Conservation (phyloP, 129 eudicot genomes). For the Dittrichia graveolens region DNA sequence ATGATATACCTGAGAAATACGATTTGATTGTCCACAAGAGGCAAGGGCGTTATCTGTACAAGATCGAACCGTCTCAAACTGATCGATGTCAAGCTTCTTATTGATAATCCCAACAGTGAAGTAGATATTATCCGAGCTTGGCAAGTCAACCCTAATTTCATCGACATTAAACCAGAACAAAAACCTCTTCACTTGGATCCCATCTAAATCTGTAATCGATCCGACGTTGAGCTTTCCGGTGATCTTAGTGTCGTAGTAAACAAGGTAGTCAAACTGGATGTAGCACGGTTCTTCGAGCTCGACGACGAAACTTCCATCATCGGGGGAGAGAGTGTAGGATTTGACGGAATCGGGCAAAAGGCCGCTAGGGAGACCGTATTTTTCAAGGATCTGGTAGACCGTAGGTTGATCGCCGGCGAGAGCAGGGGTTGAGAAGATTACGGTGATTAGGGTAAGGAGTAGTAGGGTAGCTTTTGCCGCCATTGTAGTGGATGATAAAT, state of each 20-base stretch:
- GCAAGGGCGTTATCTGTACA: conserved; percentile 52
- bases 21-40: conserved; percentile 34
- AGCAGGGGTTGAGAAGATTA: conserved; percentile 24
- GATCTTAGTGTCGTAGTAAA: conserved; percentile 70
- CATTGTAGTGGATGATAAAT: conserved; percentile 31
- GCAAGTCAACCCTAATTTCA: conserved; percentile 89
- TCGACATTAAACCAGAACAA: conserved; percentile 79
- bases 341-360: conserved; percentile 75
- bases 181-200: conserved; percentile 69
- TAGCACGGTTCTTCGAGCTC: conserved; percentile 61
- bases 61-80: conserved; percentile 70
- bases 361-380: conserved; percentile 81
- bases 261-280: conserved; percentile 75
- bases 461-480: conserved; percentile 39
- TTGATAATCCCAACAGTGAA: conserved; percentile 80
- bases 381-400: conserved; percentile 68
- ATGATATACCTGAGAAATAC: conserved; percentile 45
- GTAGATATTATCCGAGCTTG: conserved; percentile 67
- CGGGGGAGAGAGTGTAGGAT: conserved; percentile 56
- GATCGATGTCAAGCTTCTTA: conserved; percentile 78
- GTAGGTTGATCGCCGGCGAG: conserved; percentile 41
- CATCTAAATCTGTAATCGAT: conserved; percentile 69
- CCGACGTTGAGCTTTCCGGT: conserved; percentile 68
- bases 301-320: conserved; percentile 69
- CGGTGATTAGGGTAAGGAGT: conserved; percentile 26